These are phyloP conservation scores for Trametes sp. DNA, from an alignment of 1,284 basidiomycete genomes.

Conservation along the genomic window DNA sequence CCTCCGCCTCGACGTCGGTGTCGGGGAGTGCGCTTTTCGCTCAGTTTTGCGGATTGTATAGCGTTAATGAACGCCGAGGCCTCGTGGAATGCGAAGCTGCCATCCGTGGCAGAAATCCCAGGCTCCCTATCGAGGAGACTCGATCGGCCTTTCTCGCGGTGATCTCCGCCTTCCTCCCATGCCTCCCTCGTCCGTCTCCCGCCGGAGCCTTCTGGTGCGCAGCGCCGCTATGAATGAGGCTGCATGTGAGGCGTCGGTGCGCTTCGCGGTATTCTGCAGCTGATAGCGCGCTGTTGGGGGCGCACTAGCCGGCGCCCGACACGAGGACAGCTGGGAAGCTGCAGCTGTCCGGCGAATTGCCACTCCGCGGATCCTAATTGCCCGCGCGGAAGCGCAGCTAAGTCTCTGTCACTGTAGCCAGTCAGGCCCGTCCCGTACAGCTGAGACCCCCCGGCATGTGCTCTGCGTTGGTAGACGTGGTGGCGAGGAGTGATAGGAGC, in stretches of 20 bases:
- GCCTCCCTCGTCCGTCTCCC: neutral
- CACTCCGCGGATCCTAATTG: conserved; percentile 15
- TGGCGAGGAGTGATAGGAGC: neutral
- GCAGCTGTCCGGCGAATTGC: conserved; percentile 7
- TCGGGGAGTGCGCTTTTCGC: neutral
- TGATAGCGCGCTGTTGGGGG: conserved; percentile 15
- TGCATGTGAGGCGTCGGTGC: conserved; percentile 1
- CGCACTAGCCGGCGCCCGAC: neutral
- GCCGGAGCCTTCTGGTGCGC: neutral
- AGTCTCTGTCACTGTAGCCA: conserved; percentile 9
- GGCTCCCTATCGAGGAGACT: conserved; percentile 13
- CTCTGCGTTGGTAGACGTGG: neutral
- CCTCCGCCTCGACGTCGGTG: conserved; percentile 3
- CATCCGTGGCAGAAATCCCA: conserved; percentile 12
- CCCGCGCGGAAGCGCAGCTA: neutral
- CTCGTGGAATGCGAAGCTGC: conserved; percentile 10
- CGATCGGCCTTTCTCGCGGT: conserved; percentile 24
- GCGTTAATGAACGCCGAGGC: neutral
- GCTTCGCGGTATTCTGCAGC: neutral
- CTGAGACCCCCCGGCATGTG: neutral
- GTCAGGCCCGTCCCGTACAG: neutral
- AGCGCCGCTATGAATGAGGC: neutral
- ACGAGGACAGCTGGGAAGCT: neutral
- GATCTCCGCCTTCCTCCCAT: conserved; percentile 21
- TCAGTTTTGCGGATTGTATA: too few relatives aligned